Percentiles rank a stretch among this genome's conserved stretches.
Evolutionary conservation across 345 rosid genomes (phyloP).

Genomic region (Cardiospermum halicacabum): DNA sequence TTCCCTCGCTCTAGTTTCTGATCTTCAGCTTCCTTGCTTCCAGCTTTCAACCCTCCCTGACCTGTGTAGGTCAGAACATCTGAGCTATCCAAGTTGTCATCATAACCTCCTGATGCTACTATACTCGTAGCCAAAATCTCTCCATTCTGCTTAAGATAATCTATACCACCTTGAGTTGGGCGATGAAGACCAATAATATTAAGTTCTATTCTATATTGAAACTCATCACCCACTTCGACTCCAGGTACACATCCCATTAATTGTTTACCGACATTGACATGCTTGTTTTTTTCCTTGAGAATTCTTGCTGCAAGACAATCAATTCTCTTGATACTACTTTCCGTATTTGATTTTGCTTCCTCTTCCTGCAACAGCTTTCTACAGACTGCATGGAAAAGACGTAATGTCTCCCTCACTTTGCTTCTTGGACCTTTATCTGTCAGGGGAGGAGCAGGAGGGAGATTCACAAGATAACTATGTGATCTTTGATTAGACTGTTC

Average conservation of each 20-base stretch:
- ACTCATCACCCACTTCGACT: conserved; percentile 76
- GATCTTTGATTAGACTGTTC: conserved; percentile 19
- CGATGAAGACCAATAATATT: conserved; percentile 74
- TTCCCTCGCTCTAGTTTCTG: conserved; percentile 74
- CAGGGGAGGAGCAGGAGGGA: conserved; percentile 46
- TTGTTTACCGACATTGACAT: conserved; percentile 32
- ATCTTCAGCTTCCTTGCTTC: conserved; percentile 56
- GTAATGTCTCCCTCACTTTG: conserved; percentile 74
- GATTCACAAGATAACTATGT: conserved; percentile 25
- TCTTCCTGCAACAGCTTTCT: conserved; percentile 70
- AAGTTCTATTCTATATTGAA: conserved; percentile 72
- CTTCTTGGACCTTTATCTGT: conserved; percentile 31
- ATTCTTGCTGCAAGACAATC: conserved; percentile 56
- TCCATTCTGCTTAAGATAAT: conserved; percentile 40
- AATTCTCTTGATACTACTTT: conserved; percentile 34
- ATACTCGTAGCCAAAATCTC: conserved; percentile 54
- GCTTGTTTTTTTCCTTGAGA: conserved; percentile 49
- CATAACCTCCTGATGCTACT: conserved; percentile 72
- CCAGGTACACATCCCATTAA: conserved; percentile 79
- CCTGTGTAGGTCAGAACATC: conserved; percentile 72
- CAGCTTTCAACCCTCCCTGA: conserved; percentile 61
- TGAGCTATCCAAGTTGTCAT: conserved; percentile 50
- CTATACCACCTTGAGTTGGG: conserved; percentile 67
- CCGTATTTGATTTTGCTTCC: conserved; percentile 47
- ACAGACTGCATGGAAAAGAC: conserved; percentile 60